phyloP scores from a whole-genome alignment of 2,329 filamentous ascomycete genomes.

The Colletotrichum scovillei region DNA sequence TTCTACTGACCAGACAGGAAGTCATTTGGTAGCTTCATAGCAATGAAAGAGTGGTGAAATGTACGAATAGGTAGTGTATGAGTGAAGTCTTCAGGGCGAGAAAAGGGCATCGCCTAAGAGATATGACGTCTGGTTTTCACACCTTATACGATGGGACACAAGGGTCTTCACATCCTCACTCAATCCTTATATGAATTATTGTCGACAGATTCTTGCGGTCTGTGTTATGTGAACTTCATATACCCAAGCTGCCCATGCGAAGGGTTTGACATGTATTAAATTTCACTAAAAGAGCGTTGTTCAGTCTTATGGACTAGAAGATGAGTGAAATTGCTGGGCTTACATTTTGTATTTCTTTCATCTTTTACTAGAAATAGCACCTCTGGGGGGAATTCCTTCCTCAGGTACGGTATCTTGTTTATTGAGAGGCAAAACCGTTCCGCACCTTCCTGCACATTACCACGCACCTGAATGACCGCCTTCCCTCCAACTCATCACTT shows the following conservation, averaged over 20 bases:
- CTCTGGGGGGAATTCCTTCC: neutral
- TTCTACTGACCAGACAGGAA: neutral
- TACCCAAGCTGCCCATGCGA: too few species aligned
- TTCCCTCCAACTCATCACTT: neutral
- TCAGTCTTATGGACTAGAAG: too few species aligned
- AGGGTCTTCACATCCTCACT: neutral
- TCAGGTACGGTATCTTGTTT: neutral
- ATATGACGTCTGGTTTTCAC: neutral
- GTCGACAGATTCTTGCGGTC: too few species aligned
- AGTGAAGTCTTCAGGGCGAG: neutral
- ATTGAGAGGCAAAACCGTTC: neutral
- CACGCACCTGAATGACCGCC: neutral
- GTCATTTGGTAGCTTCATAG: neutral
- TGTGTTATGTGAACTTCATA: too few species aligned
- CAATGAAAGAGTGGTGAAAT: neutral
- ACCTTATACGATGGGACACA: neutral
- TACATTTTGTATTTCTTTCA: neutral
- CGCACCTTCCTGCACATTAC: neutral
- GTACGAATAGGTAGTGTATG: neutral
- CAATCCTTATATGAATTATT: neutral
- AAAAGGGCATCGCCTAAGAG: neutral
- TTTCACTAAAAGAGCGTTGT: too few species aligned
- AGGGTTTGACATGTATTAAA: too few species aligned
- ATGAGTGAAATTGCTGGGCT: neutral
- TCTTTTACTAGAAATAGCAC: neutral